A percentile compares a stretch with the other conserved stretches of the same genome.
phyloP scores from a whole-genome alignment of 2,329 filamentous ascomycete species.

The Cadophora sp. region DNA sequence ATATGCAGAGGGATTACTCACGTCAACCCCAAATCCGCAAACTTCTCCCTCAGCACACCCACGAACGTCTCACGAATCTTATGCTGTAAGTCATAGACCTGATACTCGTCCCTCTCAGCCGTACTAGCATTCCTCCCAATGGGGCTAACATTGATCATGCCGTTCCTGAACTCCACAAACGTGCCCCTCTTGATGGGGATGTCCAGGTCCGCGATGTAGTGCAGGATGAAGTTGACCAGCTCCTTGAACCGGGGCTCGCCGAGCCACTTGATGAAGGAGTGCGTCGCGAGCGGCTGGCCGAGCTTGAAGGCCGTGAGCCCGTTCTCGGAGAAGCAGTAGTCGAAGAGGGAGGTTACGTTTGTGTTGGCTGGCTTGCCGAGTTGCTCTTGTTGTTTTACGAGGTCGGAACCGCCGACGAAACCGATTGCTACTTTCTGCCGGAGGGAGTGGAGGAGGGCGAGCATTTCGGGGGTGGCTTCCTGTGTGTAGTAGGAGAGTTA shows the following conservation, averaged over 20 bases:
- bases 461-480: conserved; percentile 80
- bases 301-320: conserved; percentile 89
- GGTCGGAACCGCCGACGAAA: conserved; percentile 91
- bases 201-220: conserved; percentile 85
- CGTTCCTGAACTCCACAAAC: conserved; percentile 88
- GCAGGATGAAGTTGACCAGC: conserved; percentile 77
- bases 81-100: conserved; percentile 80
- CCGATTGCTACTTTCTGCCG: conserved; percentile 90
- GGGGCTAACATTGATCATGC: conserved; percentile 88
- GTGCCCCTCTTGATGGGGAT: conserved; percentile 84
- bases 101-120: conserved; percentile 81
- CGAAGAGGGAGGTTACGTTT: conserved; percentile 84
- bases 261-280: conserved; percentile 90
- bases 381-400: conserved; percentile 95
- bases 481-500: conserved; percentile 44
- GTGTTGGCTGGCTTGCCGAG: conserved; percentile 71
- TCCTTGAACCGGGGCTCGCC: conserved; percentile 85
- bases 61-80: conserved; percentile 81
- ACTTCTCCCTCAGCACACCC: conserved; percentile 76
- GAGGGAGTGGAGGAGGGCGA: conserved; percentile 77
- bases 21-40: conserved; percentile 84
- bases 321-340: conserved; percentile 98
- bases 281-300: conserved; percentile 75
- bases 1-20: conserved; percentile 54
- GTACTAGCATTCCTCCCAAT: conserved; percentile 85